These are phyloP conservation scores for Halophytophthora polymorphica DNA, from an alignment of 352 stramenopile genomes.

Conservation along the genomic window DNA sequence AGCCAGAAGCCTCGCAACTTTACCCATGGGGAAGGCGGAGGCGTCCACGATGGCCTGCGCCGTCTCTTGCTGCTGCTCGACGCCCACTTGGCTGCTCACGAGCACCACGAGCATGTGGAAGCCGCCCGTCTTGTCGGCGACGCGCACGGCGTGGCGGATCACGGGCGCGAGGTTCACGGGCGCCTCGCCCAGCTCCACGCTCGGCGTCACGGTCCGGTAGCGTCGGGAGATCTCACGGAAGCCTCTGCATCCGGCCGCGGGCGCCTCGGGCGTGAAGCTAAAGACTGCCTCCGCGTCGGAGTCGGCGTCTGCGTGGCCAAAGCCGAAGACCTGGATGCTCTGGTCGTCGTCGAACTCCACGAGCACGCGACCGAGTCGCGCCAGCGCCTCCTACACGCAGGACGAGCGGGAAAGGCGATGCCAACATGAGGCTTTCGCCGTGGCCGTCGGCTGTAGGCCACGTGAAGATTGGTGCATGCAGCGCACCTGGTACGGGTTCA, in stretches of 20 bases:
- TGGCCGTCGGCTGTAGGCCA: too few relatives aligned
- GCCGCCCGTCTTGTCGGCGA: slow-evolving; percentile 32
- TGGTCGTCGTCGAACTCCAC: slow-evolving; percentile 80
- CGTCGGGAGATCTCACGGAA: slow-evolving; percentile 55
- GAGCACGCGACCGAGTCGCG: slow-evolving; percentile 51
- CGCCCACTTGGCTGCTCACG: slow-evolving; percentile 45
- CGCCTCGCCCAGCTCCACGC: slow-evolving; percentile 41
- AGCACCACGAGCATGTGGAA: slow-evolving; percentile 84
- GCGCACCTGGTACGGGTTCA: slow-evolving; percentile 65
- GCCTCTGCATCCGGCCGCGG: slow-evolving; percentile 40
- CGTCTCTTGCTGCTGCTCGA: slow-evolving; percentile 54
- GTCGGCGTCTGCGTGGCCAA: slow-evolving; percentile 56
- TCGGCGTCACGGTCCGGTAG: slow-evolving; percentile 62
- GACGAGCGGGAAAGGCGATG: neutral
- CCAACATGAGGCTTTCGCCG: too few relatives aligned
- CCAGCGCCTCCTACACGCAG: slow-evolving; percentile 15
- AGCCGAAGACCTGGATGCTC: slow-evolving; percentile 70
- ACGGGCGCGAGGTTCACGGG: slow-evolving; percentile 75
- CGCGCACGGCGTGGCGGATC: slow-evolving; percentile 55
- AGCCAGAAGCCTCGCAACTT: too few relatives aligned
- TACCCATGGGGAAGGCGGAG: slow-evolving; percentile 65
- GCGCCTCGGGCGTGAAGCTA: slow-evolving; percentile 46
- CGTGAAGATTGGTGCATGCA: too few relatives aligned
- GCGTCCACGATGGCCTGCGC: slow-evolving; percentile 61
- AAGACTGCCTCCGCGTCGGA: slow-evolving; percentile 24